Evolutionary conservation across 768 basidiomycete genomes (phyloP), one percentile per base, ranked within the genome.

Genomic region (Tylopilus subfusipes): DNA sequence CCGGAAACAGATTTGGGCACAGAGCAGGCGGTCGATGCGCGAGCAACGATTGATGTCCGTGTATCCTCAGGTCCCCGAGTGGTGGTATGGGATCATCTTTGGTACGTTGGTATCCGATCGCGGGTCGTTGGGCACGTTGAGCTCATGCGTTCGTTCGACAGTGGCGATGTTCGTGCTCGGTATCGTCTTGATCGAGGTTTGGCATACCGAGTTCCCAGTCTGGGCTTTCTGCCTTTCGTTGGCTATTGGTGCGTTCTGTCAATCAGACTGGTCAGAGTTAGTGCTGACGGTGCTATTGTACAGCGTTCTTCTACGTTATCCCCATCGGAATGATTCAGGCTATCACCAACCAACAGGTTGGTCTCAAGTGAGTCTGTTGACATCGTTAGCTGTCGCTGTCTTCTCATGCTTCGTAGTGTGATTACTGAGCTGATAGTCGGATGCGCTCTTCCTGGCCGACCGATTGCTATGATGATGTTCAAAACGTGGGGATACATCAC

Each of bases 401-500:
- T 8, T 53, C 58, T 60, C 31, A 66, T 9, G 9, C 10, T 42
- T 21, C 7, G 46, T 36, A 66, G 65, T 63, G 87, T 90, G 31
- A 81, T 91, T 52, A 82, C 87, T 0, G 88, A 91, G 63, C 75
- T 90, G 34, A 78, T 90, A 40, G 78, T 84, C 47, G 88, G 88
- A 16, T 73, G 71, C 42, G 65, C 72, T 11, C 67, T 79, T 22
- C 79, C 78, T 63, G 88, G 88, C 16, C 79, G 78, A 48, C 86
- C 89, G 3, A 78, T 88, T 54, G 86, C 88, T 0, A 83, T 87
- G 81, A 86, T 89, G 87, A 83, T 88, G 80, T 88, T 84, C 75
- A 86, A 85, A 72, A 84, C 79, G 5, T 87, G 79, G 72, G 84
- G 83, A n/a, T 87, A 86, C 64, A 79, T 85, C 42, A 81, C 83